Conservation (phyloP, 2,329 filamentous ascomycete species). For the Lasiodiplodia hormozganensis region DNA sequence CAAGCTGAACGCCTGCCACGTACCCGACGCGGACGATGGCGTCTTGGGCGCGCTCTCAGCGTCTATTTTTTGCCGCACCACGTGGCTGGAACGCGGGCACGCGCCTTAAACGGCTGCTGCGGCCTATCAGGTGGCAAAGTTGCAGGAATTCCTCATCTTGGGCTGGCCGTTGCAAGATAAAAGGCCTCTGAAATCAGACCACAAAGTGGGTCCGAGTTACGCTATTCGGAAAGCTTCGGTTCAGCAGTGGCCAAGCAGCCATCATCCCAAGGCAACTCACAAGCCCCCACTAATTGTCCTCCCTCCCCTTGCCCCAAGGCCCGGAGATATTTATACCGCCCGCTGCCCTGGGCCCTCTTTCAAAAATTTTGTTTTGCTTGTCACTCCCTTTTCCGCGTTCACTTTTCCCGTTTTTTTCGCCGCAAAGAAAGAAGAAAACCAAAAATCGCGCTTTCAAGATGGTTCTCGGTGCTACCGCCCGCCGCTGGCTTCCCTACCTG, state of each 20-base stretch:
- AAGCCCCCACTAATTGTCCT: not conserved
- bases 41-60: not conserved
- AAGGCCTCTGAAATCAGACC: slow-evolving; percentile 28
- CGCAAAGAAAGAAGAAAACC: not conserved
- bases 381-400: slow-evolving; percentile 11
- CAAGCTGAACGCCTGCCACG: slow-evolving; percentile 3
- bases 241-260: slow-evolving; percentile 12
- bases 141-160: slow-evolving; percentile 14
- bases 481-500: slow-evolving; percentile 29
- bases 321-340: slow-evolving; percentile 16
- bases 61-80: slow-evolving; percentile 18
- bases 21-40: slow-evolving; percentile 4
- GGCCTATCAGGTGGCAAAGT: slow-evolving; percentile 1
- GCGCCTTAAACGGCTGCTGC: not conserved
- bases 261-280: not conserved
- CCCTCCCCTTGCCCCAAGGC: not conserved
- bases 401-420: not conserved
- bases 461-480: slow-evolving; percentile 28
- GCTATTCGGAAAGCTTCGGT: slow-evolving; percentile 26
- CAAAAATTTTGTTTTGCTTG: slow-evolving; percentile 10
- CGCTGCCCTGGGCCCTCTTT: slow-evolving; percentile 12
- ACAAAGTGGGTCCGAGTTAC: slow-evolving; percentile 27
- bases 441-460: slow-evolving; percentile 4
- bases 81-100: slow-evolving; percentile 1
- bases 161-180: slow-evolving; percentile 22